A percentile compares a stretch with the other conserved stretches of the same genome.
Evolutionary conservation across 495 filamentous ascomycete species (phyloP).

Genomic region (Lichina pygmaea): DNA sequence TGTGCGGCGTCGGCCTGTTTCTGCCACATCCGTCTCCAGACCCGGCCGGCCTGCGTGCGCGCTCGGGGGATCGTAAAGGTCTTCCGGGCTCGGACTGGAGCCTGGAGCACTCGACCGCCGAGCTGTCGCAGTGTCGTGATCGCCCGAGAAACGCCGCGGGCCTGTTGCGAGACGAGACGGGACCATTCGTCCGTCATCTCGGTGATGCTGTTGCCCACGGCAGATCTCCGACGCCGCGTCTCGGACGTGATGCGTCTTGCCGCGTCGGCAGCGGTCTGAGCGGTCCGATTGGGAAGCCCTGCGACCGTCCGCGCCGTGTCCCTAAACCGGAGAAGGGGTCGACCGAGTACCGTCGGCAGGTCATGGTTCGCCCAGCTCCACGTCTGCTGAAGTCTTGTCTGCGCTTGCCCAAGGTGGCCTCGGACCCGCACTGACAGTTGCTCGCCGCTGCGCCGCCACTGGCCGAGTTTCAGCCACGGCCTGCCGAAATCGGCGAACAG

Average conservation of each 20-base stretch:
- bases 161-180: no score
- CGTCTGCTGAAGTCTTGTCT: background rate
- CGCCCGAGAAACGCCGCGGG: no score
- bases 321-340: background rate
- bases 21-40: background rate
- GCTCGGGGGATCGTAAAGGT: background rate
- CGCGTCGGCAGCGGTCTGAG: no score
- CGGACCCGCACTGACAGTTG: background rate
- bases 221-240: no score
- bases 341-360: background rate
- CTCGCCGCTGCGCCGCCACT: conserved; percentile 24
- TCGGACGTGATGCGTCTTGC: no score
- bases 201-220: no score
- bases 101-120: background rate
- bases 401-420: background rate
- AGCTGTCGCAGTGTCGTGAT: no score
- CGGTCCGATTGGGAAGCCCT: no score
- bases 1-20: background rate
- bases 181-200: no score
- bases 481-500: conserved; percentile 32
- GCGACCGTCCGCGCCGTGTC: no score
- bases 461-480: conserved; percentile 29
- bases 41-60: background rate
- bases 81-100: background rate
- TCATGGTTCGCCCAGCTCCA: background rate